Evolutionary conservation across 176 grass and related monocot species (phyloP), one percentile per base, ranked within the genome.

Genomic region (Eragrostis nindensis): DNA sequence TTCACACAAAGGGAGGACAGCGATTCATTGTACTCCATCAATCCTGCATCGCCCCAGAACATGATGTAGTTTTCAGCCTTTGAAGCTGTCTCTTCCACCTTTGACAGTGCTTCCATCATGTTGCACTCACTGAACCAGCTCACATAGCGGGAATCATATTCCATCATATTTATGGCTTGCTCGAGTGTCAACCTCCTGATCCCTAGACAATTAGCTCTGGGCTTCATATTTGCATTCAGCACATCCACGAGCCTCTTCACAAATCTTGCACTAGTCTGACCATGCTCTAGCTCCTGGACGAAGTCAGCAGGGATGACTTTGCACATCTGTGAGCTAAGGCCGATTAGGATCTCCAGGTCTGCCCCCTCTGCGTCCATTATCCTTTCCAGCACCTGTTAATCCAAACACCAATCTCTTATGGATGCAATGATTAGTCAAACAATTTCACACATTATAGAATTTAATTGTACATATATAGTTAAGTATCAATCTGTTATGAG

Each of bases 301-400:
- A 68, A 80, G 2, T 68, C 8, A 2, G 18, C n/a, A 19, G 64
- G 77, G 55, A 55, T 26, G 47, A 17, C 8, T 6, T 56, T 53
- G 3, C 9, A 68, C 55, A 68, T 55, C 6, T 80, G 64, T 19
- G 77, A 80, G 42, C 63, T 80, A 55, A 80, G 77, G n/a, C 77
- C 63, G 42, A 80, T 18, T 11, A 68, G n/a, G 30, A 56, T 52
- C 16, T 80, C 77, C 12, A 80, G 8, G 26, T 80, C 77, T 19
- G 7, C 14, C 4, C 65, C 66, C 13, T 56, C 53, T 46, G 52
- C 40, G 13, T 7, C 1, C 1, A 18, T 18, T 70, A 45, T 70
- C 59, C 24, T 42, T 45, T 80, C 50, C 39, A 59, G 2, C 15
- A 80, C 78, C 78, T 80, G 52, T 2, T n/a, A 70, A n/a, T 57